Conservation (phyloP, 2,329 filamentous ascomycete species). For the Albophoma yamanashiensis region DNA sequence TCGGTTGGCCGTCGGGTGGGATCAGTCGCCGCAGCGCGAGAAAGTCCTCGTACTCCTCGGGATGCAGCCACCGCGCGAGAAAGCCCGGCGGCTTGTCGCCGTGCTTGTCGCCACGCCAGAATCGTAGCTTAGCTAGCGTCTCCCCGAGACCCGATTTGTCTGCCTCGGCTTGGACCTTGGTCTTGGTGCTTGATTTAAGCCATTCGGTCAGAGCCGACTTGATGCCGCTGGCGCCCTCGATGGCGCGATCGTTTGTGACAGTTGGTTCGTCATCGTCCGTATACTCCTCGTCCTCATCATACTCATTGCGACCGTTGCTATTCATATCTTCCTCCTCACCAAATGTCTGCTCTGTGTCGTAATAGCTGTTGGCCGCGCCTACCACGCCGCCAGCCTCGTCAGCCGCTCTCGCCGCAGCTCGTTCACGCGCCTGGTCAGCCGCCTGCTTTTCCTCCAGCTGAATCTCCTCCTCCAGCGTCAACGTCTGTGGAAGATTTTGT, state of each 20-base stretch:
- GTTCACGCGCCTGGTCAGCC: conserved; percentile 15
- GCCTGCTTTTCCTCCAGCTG: conserved; percentile 36
- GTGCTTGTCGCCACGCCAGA: conserved; percentile 15
- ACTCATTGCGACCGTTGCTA: conserved; percentile 17
- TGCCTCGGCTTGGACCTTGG: conserved; percentile 17
- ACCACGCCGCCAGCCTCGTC: conserved; percentile 6
- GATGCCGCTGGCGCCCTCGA: conserved; percentile 27
- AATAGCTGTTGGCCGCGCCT: conserved; percentile 23
- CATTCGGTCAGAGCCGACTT: conserved; percentile 19
- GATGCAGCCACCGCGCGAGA: conserved; percentile 61
- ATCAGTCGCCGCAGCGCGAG: conserved; percentile 58
- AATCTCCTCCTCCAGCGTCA: conserved; percentile 43
- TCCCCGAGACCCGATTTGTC: conserved; percentile 16
- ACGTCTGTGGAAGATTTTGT: conserved; percentile 68
- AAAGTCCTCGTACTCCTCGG: conserved; percentile 68
- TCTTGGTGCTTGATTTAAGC: conserved; percentile 24
- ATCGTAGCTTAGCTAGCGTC: conserved; percentile 14
- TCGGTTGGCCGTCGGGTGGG: conserved; percentile 37
- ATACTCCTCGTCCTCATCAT: conserved; percentile 16
- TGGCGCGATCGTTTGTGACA: conserved; percentile 16
- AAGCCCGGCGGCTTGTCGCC: conserved; percentile 32
- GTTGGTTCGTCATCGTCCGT: conserved; percentile 11
- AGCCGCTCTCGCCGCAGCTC: conserved; percentile 11
- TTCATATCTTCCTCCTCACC: conserved; percentile 18
- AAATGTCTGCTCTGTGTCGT: conserved; percentile 21